A percentile compares a stretch with the other conserved stretches of the same genome.
Evolutionary conservation across 495 filamentous ascomycete genomes (phyloP).

Genomic region (Neurospora hispaniola): DNA sequence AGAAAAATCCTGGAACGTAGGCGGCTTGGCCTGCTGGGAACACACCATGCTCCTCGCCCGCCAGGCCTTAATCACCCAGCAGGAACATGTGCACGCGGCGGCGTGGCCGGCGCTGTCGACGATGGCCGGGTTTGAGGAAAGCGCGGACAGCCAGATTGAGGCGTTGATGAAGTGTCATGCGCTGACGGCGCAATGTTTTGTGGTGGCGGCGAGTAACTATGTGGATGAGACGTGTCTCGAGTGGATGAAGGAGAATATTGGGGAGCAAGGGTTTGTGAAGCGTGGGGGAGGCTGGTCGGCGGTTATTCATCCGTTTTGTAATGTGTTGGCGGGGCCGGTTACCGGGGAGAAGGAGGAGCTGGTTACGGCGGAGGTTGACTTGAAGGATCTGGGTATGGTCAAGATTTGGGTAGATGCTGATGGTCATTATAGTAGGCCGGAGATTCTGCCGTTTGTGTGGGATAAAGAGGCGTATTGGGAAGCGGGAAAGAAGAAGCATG

Average conservation of each 20-base stretch:
- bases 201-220: constrained; percentile 28
- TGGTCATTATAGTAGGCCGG: constrained; percentile 32
- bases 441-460: constrained; percentile 25
- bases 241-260: constrained; percentile 33
- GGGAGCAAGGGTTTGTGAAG: constrained; percentile 30
- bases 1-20: constrained; percentile 25
- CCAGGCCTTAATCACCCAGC: constrained; percentile 29
- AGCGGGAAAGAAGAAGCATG: neutral
- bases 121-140: constrained; percentile 25
- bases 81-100: constrained; percentile 29
- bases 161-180: constrained; percentile 35
- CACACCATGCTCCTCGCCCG: constrained; percentile 36
- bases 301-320: constrained; percentile 28
- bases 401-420: constrained; percentile 32
- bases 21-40: constrained; percentile 40
- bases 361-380: constrained; percentile 27
- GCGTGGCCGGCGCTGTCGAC: constrained; percentile 33
- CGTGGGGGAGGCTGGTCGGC: constrained; percentile 29
- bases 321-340: constrained; percentile 24
- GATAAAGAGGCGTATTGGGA: constrained; percentile 20
- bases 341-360: constrained; percentile 24
- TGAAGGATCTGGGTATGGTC: constrained; percentile 23
- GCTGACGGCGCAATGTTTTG: constrained; percentile 31
- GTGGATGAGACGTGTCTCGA: constrained; percentile 29
- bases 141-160: constrained; percentile 31